These are phyloP conservation scores for Irpex sp. DNA, from an alignment of 1,284 basidiomycete genomes.

Conservation along the genomic window DNA sequence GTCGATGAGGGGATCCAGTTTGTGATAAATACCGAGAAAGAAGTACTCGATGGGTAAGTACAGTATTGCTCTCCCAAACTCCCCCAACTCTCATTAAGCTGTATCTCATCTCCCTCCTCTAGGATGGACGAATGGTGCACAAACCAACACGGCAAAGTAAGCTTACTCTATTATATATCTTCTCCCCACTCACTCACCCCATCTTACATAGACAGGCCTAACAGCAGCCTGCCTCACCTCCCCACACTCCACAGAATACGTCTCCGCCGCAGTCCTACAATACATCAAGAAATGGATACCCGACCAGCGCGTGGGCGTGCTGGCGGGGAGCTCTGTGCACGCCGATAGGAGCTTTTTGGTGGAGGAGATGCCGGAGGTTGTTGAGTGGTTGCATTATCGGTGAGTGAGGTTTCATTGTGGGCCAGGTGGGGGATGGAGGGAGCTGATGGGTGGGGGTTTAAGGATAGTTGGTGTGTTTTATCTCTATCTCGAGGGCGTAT, in stretches of 20 bases:
- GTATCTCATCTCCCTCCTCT: background rate
- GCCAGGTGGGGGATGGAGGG: no score
- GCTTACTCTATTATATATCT: conserved; percentile 18
- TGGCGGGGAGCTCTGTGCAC: conserved; percentile 83
- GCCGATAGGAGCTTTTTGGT: conserved; percentile 70
- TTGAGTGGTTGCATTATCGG: conserved; percentile 80
- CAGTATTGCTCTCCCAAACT: background rate
- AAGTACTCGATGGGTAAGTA: conserved; percentile 57
- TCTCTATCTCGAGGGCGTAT: background rate
- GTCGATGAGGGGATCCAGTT: conserved; percentile 76
- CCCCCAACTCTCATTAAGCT: conserved; percentile 2
- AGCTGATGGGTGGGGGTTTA: background rate
- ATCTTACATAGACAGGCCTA: conserved; percentile 58
- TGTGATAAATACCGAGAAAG: conserved; percentile 64
- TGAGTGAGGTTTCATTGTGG: conserved; percentile 22
- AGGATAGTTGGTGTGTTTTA: conserved; percentile 22
- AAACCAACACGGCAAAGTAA: conserved; percentile 65
- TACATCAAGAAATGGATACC: conserved; percentile 80
- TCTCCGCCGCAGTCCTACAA: conserved; percentile 51
- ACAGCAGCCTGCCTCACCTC: conserved; percentile 68
- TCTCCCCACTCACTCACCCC: background rate
- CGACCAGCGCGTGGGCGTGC: conserved; percentile 50
- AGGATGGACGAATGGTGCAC: conserved; percentile 81
- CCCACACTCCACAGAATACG: conserved; percentile 49
- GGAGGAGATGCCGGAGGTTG: conserved; percentile 72